Evolutionary conservation across 164 flowering plant genomes (phyloP).

Genomic region (Piper betle): DNA sequence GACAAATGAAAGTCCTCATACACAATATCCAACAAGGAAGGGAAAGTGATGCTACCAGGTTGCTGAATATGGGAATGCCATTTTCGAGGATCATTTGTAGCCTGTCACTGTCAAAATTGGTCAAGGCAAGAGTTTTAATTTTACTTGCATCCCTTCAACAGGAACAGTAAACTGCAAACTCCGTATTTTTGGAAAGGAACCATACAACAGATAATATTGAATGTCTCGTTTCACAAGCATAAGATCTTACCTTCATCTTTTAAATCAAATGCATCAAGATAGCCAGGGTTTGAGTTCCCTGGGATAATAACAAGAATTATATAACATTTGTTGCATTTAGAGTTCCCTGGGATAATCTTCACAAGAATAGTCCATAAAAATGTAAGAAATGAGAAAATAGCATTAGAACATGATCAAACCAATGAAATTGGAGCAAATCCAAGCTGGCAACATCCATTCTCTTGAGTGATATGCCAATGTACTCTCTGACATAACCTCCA

Average conservation of each 20-base stretch:
- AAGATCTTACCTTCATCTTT: slow-evolving; percentile 71
- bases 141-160: slow-evolving; percentile 54
- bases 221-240: not conserved
- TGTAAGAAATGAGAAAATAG: not conserved
- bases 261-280: slow-evolving; percentile 92
- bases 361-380: not conserved
- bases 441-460: slow-evolving; percentile 89
- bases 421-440: slow-evolving; percentile 99
- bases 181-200: no score
- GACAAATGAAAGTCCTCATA: not conserved
- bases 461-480: slow-evolving; percentile 69
- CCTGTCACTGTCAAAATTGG: slow-evolving; percentile 94
- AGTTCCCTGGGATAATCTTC: not conserved
- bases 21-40: not conserved
- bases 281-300: slow-evolving; percentile 95
- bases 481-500: slow-evolving; percentile 52
- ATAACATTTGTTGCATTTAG: not conserved
- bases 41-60: slow-evolving; percentile 42
- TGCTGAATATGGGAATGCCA: slow-evolving; percentile 88
- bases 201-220: not conserved
- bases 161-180: not conserved
- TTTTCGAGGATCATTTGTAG: slow-evolving; percentile 73
- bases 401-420: slow-evolving; percentile 23
- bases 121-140: slow-evolving; percentile 89
- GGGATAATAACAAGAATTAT: slow-evolving; percentile 46